Base-by-base conservation (phyloP, 257 asterid species). In the Echites panduratus region DNA sequence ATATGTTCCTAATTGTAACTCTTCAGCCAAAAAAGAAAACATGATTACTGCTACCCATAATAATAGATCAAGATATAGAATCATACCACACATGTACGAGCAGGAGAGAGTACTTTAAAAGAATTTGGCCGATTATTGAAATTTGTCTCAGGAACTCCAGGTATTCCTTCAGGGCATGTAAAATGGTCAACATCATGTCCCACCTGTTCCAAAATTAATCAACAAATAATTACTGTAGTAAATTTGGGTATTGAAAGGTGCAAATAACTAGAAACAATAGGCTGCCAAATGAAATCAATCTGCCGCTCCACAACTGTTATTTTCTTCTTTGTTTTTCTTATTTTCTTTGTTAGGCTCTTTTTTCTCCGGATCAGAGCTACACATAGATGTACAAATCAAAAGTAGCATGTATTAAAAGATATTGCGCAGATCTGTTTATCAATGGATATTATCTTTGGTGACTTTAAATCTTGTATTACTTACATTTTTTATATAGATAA, bases 91-190 rank as follows among this genome's bases (percentile, higher is more conserved):
- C 92, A 89, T 73, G 99, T 92, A 65, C 84, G 92, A 20, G 97
- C 82, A 70, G 98, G 98, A 71, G 93, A 87, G 73, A 95, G 85
- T 67, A 95, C 93, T 88, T 83, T 84, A 87, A 92, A 86, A 72
- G 98, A 95, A 82, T 92, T 88, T 66, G 99, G 99, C 43, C 98
- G 96, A 76, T 84, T 90, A 47, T 94, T 91, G 76, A 91, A 94
- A 79, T 94, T 94, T 73, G 99, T 88, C 70, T 90, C 98, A 56
- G 96, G 89, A 70, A 86, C 95, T 71, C 99, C 99, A 54, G 98
- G 98, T 69, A 85, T 72, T 58, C 99, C 99, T 89, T 95, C 99
- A 20, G 99, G 93, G 20, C 76, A 78, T 44, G 99, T 95, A 85
- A 95, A 95, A 85, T 95, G 99, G 80, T 95, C 97, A 44, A 84